Base-by-base conservation (phyloP, 1,284 basidiomycete genomes). In the Cystobasidiaceae sp. region DNA sequence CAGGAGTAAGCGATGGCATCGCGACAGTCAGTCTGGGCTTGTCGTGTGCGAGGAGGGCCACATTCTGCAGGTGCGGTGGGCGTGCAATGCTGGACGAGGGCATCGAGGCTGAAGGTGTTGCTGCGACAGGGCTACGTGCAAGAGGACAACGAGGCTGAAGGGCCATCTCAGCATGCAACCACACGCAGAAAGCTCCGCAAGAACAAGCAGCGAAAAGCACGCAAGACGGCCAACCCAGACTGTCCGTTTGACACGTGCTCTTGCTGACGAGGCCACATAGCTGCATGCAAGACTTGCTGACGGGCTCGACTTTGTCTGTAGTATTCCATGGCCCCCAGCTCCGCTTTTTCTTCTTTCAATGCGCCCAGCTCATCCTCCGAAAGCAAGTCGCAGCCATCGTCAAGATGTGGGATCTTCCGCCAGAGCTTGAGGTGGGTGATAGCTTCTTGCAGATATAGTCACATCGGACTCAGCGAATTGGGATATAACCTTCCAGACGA, bases 11-110 rank as follows among this genome's bases (percentile, higher is more conserved):
- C 52, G 60, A 13, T 72, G 70, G 70, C 71, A 71, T 51, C 44
- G 68, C 1, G 72, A 73, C 57, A 37, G 59, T 5, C 58, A 67
- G 17, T 69, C 70, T 1, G 72, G 72, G 28, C 55, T 69, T 2
- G 46, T 72, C 33, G 70, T 73, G 21, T 73, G 72, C 54, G 69
- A 71, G 25, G 70, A 71, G 28, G 72, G 72, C 1, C 72, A 73
- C 45, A 57, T 73, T 9, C 69, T 73, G 4, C 60, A 66, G 28
- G 69, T 61, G 27, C 32, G 65, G 11, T 46, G 27, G 6, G 27
- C 28, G 27, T 21, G 28, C 27, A 6, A 1, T 2, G 9, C 21
- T 4, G 23, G 13, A 25, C n/a, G 41, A 8, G 5, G 19, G 13
- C 17, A 23, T 13, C 45, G 27, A 13, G 1, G 2, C 13, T 46